These are phyloP conservation scores for Nasturtium officinale DNA, from an alignment of 345 rosid genomes.

Conservation along the genomic window DNA sequence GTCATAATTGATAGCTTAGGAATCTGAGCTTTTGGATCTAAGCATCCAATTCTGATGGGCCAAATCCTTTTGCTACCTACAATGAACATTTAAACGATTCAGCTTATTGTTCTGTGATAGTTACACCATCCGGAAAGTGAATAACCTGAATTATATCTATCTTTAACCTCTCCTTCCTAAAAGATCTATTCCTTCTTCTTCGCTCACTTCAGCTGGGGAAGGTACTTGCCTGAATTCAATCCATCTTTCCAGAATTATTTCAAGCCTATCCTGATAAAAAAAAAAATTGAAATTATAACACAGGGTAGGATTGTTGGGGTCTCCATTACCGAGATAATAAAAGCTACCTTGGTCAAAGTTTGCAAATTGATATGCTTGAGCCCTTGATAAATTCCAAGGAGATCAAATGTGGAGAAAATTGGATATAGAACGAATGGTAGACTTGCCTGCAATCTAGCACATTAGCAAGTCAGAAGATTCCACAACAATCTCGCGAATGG, in stretches of 20 bases:
- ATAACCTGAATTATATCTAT: not conserved
- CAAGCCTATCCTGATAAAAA: conserved; percentile 72
- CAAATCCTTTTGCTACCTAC: conserved; percentile 34
- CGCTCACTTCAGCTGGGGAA: conserved; percentile 74
- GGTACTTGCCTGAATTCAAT: conserved; percentile 57
- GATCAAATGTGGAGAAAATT: conserved; percentile 74
- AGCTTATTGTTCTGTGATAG: not conserved
- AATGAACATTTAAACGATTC: not conserved
- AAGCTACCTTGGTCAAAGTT: conserved; percentile 78
- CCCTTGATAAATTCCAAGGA: conserved; percentile 81
- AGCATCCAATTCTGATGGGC: conserved; percentile 36
- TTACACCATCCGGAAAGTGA: not conserved
- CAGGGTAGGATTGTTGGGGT: not conserved
- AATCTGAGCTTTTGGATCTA: conserved; percentile 39
- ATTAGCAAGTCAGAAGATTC: conserved; percentile 15
- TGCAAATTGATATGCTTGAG: conserved; percentile 83
- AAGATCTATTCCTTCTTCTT: conserved; percentile 68
- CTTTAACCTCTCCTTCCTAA: conserved; percentile 48
- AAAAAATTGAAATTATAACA: not conserved
- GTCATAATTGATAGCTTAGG: conserved; percentile 7
- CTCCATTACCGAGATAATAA: not conserved
- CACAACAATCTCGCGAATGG: not conserved
- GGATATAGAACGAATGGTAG: conserved; percentile 78
- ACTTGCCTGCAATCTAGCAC: conserved; percentile 62
- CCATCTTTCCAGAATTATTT: conserved; percentile 77